Conservation (phyloP, 202 grass and related monocot species). For the Zoysia matrella region DNA sequence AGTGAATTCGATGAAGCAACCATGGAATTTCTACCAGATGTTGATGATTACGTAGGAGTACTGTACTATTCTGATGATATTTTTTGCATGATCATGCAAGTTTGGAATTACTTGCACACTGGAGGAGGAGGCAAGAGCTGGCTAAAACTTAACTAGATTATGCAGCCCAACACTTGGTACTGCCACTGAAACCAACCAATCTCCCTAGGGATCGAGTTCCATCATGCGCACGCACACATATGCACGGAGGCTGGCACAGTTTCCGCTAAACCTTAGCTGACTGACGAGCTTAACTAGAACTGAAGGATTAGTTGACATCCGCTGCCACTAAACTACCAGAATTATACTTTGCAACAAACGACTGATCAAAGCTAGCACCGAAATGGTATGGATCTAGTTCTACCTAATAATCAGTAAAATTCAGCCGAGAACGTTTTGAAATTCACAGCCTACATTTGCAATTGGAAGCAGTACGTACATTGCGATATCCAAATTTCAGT, state of each 20-base stretch:
- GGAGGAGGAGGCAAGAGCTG: conserved; percentile 28
- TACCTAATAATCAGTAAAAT: background rate
- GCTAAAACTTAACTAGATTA: conserved; percentile 32
- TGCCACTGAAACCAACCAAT: conserved; percentile 27
- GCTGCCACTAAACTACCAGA: conserved; percentile 33
- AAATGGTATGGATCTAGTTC: background rate
- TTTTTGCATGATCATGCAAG: background rate
- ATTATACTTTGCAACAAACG: conserved; percentile 6
- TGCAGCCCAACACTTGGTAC: conserved; percentile 45
- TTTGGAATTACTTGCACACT: conserved; percentile 24
- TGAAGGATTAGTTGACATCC: conserved; percentile 53
- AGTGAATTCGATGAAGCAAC: conserved; percentile 11
- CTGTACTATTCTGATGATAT: background rate
- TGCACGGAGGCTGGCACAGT: conserved; percentile 38
- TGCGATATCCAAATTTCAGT: background rate
- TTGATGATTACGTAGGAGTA: background rate
- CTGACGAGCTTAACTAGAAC: conserved; percentile 44
- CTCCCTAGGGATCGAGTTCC: conserved; percentile 17
- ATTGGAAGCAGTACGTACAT: too few species aligned
- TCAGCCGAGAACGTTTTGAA: background rate
- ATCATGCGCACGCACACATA: conserved; percentile 42
- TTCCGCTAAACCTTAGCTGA: conserved; percentile 49
- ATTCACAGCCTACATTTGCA: background rate
- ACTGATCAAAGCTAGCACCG: conserved; percentile 1
- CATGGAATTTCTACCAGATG: background rate